Conservation (phyloP, 352 stramenopile species). For the Phytopythium delawarense region DNA sequence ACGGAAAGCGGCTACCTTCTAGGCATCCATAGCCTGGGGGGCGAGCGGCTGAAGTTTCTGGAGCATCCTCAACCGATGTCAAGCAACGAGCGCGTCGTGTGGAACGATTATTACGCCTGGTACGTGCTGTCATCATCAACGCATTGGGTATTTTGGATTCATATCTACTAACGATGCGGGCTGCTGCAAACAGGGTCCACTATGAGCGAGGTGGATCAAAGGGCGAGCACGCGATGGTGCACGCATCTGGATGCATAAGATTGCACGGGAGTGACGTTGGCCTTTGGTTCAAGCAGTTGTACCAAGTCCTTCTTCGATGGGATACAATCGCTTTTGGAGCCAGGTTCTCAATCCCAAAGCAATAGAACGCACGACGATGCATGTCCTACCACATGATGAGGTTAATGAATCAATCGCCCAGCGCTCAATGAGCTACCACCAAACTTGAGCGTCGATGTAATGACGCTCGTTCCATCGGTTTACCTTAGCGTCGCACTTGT, state of each 20-base stretch:
- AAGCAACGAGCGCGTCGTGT: not conserved
- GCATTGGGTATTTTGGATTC: no score
- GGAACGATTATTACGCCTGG: not conserved
- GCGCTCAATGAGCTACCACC: no score
- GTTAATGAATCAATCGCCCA: no score
- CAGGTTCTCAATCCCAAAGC: conserved; percentile 3
- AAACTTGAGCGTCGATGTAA: no score
- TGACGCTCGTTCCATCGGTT: no score
- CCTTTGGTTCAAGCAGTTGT: not conserved
- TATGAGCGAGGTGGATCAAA: not conserved
- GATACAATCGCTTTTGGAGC: not conserved
- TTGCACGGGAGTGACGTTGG: not conserved
- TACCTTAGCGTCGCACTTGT: no score
- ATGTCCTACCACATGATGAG: no score
- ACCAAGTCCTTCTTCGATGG: not conserved
- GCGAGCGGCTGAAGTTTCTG: not conserved
- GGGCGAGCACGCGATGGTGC: not conserved
- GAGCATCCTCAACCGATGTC: not conserved
- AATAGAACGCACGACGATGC: not conserved
- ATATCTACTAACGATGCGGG: no score
- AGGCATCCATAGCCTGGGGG: not conserved
- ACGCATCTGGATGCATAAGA: not conserved
- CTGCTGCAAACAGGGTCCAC: not conserved
- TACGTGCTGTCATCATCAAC: no score
- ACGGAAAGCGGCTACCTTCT: not conserved